Percentiles rank a stretch among this genome's conserved stretches.
These are phyloP conservation scores for Cenococcum geophilum DNA, from an alignment of 495 filamentous ascomycete genomes.

Conservation along the genomic window DNA sequence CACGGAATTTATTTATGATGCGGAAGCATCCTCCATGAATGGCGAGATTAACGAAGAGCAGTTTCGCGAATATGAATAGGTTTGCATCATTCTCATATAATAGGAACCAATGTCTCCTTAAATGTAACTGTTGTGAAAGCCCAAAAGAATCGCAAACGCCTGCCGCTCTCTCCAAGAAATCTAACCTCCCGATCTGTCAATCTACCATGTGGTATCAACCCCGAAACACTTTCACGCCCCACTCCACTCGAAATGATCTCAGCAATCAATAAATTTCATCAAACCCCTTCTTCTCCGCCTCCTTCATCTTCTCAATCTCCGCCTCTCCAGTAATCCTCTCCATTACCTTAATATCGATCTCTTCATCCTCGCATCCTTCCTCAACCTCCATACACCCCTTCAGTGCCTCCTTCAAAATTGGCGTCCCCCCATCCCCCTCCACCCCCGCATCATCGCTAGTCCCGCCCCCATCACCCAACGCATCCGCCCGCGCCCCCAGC, in stretches of 20 bases:
- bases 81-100: too few relatives aligned
- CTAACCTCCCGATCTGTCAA: too few relatives aligned
- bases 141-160: too few relatives aligned
- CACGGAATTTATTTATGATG: too few relatives aligned
- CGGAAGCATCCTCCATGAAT: too few relatives aligned
- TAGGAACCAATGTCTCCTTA: too few relatives aligned
- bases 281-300: constrained; percentile 23
- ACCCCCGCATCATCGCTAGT: constrained; percentile 15
- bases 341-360: constrained; percentile 6
- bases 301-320: constrained; percentile 14
- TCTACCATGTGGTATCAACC: background rate
- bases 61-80: too few relatives aligned
- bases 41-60: too few relatives aligned
- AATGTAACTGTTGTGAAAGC: too few relatives aligned
- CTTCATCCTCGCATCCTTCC: constrained; percentile 17
- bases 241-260: background rate
- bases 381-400: constrained; percentile 29
- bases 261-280: constrained; percentile 22
- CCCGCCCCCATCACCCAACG: constrained; percentile 36
- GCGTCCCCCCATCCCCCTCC: constrained; percentile 5
- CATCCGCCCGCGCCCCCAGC: constrained; percentile 35
- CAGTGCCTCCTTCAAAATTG: constrained; percentile 26
- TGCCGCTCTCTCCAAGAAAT: too few relatives aligned
- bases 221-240: background rate
- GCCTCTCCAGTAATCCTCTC: background rate